Percentiles rank a stretch among this genome's conserved stretches.
Conservation (phyloP, 225 moss, liverwort and hornwort species). For the Marchantia polymorpha region DNA sequence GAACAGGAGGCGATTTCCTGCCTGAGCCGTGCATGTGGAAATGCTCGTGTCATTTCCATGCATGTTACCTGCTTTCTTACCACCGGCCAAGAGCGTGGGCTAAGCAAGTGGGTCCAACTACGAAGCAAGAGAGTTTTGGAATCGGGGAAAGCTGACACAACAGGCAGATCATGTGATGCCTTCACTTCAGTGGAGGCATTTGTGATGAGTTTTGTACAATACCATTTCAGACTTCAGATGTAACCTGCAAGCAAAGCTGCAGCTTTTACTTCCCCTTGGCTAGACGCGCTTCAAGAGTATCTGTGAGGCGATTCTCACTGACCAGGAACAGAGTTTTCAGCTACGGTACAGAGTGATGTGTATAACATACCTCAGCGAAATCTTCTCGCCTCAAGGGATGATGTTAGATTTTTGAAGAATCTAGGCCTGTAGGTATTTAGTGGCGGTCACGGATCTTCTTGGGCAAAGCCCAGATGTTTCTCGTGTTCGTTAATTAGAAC, state of each 20-base stretch:
- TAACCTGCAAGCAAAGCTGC: too few species aligned
- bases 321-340: not conserved
- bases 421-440: constrained; percentile 3
- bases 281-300: not conserved
- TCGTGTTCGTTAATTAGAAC: not conserved
- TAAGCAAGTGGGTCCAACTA: not conserved
- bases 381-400: not conserved
- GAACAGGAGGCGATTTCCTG: constrained; percentile 14
- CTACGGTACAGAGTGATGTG: not conserved
- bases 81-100: not conserved
- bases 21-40: not conserved
- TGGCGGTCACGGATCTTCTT: not conserved
- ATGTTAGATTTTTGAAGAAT: not conserved
- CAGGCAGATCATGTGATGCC: not conserved
- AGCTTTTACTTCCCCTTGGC: not conserved
- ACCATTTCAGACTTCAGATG: not conserved
- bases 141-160: not conserved
- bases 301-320: not conserved
- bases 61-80: not conserved
- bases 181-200: not conserved
- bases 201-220: constrained; percentile 7
- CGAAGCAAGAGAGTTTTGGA: not conserved
- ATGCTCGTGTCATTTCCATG: not conserved
- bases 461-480: not conserved
- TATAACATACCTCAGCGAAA: not conserved